Conservation (phyloP, 805 yeast genomes). For the Candida orba region DNA sequence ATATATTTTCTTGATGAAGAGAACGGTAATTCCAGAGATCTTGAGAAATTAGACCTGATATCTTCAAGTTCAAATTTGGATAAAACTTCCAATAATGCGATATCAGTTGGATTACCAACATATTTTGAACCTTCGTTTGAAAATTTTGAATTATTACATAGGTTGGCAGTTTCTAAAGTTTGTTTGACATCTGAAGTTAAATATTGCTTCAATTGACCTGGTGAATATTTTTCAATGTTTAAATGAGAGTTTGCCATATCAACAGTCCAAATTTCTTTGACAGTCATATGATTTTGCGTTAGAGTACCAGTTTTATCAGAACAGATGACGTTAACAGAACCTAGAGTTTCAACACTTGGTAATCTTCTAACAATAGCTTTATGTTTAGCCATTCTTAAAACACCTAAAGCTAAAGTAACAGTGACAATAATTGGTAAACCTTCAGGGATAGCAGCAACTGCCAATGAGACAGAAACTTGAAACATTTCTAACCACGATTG, state of each 20-base stretch:
- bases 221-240: slow-evolving; percentile 39
- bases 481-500: slow-evolving; percentile 96
- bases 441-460: slow-evolving; percentile 99
- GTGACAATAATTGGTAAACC: slow-evolving; percentile 98
- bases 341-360: slow-evolving; percentile 93
- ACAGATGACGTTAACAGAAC: slow-evolving; percentile 90
- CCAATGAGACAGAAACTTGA: slow-evolving; percentile 92
- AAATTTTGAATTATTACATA: slow-evolving; percentile 69
- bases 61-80: slow-evolving; percentile 68
- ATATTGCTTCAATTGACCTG: slow-evolving; percentile 32
- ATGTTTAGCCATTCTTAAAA: slow-evolving; percentile 89
- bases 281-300: slow-evolving; percentile 89
- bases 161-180: slow-evolving; percentile 57
- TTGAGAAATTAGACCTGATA: slow-evolving; percentile 48
- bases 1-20: slow-evolving; percentile 78
- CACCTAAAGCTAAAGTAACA: slow-evolving; percentile 94
- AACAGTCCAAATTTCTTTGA: slow-evolving; percentile 72
- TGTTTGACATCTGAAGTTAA: slow-evolving; percentile 48
- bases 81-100: slow-evolving; percentile 76
- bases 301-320: slow-evolving; percentile 89
- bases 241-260: slow-evolving; percentile 42
- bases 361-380: slow-evolving; percentile 90
- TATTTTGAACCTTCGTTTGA: slow-evolving; percentile 62
- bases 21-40: slow-evolving; percentile 75
- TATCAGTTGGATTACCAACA: slow-evolving; percentile 92